Evolutionary conservation across 805 yeast genomes (phyloP).

Genomic region (Suhomyces kilbournensis): DNA sequence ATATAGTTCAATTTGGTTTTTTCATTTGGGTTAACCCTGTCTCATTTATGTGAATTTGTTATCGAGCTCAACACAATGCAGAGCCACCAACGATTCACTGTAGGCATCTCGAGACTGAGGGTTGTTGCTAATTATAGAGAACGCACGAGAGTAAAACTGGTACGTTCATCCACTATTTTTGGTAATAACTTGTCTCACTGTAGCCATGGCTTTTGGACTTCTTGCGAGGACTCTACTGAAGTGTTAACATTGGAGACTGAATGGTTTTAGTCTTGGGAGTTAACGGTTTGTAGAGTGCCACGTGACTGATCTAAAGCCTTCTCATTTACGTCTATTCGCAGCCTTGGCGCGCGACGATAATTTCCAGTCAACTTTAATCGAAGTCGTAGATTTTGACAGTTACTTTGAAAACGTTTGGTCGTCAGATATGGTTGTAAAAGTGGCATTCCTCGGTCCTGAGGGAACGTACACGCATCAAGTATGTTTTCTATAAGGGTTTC

Average conservation of each 20-base stretch:
- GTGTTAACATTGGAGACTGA: neutral
- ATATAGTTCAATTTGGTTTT: slow-evolving; percentile 22
- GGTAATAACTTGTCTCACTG: slow-evolving; percentile 2
- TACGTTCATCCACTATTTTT: neutral
- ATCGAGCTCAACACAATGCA: slow-evolving; percentile 40
- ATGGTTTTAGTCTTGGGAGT: slow-evolving; percentile 1
- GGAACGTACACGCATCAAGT: slow-evolving; percentile 94
- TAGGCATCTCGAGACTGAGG: slow-evolving; percentile 14
- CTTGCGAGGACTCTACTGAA: neutral
- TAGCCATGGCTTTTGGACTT: neutral
- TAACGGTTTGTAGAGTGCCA: neutral
- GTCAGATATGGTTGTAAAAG: slow-evolving; percentile 24
- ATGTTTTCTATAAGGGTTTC: slow-evolving; percentile 12
- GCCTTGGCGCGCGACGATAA: neutral
- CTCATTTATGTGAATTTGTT: slow-evolving; percentile 30
- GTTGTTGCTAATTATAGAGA: slow-evolving; percentile 11
- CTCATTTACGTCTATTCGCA: no score
- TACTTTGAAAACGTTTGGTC: neutral
- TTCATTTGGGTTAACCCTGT: slow-evolving; percentile 16
- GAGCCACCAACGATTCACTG: slow-evolving; percentile 48
- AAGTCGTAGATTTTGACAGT: neutral
- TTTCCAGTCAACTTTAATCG: neutral
- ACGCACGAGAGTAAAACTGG: neutral
- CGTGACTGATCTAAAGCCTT: neutral
- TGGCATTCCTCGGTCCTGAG: slow-evolving; percentile 81